Evolutionary conservation across 2,329 filamentous ascomycete genomes (phyloP), one percentile per base, ranked within the genome.

Genomic region (Cercospora nicotianae): DNA sequence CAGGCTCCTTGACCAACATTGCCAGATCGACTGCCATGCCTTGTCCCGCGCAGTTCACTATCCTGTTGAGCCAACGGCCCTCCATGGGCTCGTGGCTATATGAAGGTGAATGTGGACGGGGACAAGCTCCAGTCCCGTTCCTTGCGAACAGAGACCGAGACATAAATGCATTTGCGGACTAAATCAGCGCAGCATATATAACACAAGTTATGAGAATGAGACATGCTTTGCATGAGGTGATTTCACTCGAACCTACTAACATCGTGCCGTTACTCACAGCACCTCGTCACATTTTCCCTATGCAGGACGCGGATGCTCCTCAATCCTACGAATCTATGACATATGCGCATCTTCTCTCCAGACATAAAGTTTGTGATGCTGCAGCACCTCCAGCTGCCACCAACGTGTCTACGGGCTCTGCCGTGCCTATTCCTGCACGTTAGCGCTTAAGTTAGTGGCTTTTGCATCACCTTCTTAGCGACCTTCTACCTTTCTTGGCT

Each of bases 401-500:
- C 45, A 51, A 20, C 45, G 9, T 3, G n/a, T 51, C 45, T 36
- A 36, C 57, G 30, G 30, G 57, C 57, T 33, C 45, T 39, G 57
- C 57, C 57, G 57, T 36, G 28, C n/a, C 26, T 60, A 39, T 33
- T 18, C 30, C 30, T 60, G 57, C 57, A 18, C 30, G 3, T 20
- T 36, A 36, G 57, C 57, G 57, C 26, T 20, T 60, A n/a, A n/a
- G n/a, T n/a, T n/a, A 60, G 57, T 59, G 30, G 57, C 57, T 60
- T 60, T 36, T 31, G 30, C 55, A 33, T 31, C 57, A 39, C 31
- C n/a, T 18, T n/a, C 57, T 59, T 59, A 26, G 55, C 55, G 55
- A 59, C 55, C 57, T 60, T 58, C 57, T 31, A 13, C 30, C 57
- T 60, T 60, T 36, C 57, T 60, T 60, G 57, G 57, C 57, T 36